These are phyloP conservation scores for Clonostachys rosea DNA, from an alignment of 2,329 filamentous ascomycete species.

Conservation along the genomic window DNA sequence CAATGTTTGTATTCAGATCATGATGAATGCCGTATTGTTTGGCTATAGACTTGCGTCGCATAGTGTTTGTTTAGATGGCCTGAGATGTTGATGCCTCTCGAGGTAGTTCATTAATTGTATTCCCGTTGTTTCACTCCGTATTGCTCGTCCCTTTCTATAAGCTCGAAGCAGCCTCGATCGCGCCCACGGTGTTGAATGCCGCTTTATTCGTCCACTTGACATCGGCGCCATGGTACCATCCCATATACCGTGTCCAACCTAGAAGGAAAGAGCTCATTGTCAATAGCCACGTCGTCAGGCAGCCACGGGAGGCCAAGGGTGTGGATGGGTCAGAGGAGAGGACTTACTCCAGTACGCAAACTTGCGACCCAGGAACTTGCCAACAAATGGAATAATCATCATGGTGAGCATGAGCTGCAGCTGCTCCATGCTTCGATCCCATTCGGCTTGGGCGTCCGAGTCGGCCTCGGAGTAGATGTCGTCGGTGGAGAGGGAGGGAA, in stretches of 20 bases:
- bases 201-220: conserved; percentile 60
- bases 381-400: conserved; percentile 88
- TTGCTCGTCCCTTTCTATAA: conserved; percentile 26
- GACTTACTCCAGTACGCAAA: conserved; percentile 91
- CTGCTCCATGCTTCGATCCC: conserved; percentile 92
- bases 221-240: conserved; percentile 84
- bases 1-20: neutral
- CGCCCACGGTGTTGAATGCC: conserved; percentile 59
- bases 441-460: conserved; percentile 89
- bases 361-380: conserved; percentile 91
- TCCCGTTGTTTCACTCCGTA: too few relatives aligned
- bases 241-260: conserved; percentile 94
- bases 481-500: conserved; percentile 57
- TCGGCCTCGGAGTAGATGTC: conserved; percentile 55
- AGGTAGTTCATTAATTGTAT: too few relatives aligned
- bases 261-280: conserved; percentile 1
- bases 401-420: conserved; percentile 89
- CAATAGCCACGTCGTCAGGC: too few relatives aligned
- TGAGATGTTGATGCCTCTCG: neutral
- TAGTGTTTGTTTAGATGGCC: neutral
- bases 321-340: neutral
- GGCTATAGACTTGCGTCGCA: neutral
- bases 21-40: neutral
- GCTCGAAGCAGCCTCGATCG: conserved; percentile 53
- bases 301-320: too few relatives aligned